Evolutionary conservation across 2,329 filamentous ascomycete genomes (phyloP).

Genomic region (Didymella keratinophila): DNA sequence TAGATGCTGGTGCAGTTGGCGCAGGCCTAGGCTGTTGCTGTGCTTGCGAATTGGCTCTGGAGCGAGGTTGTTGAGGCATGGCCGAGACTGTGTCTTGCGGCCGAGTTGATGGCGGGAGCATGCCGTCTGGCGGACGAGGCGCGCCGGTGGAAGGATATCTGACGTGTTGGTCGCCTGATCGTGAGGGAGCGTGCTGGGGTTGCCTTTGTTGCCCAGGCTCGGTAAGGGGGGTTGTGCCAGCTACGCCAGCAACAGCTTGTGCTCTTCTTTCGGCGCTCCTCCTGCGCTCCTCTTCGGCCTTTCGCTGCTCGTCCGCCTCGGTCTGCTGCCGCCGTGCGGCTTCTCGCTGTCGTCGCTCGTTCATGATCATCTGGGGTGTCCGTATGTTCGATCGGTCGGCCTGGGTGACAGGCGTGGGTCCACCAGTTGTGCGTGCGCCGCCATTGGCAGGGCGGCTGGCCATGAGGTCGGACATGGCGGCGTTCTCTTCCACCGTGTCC

Average conservation of each 20-base stretch:
- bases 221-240: conserved; percentile 48
- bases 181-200: conserved; percentile 36
- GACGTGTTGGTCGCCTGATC: conserved; percentile 41
- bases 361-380: conserved; percentile 91
- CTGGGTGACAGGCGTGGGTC: conserved; percentile 62
- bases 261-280: conserved; percentile 68
- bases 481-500: conserved; percentile 86
- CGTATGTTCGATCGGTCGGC: conserved; percentile 68
- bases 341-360: conserved; percentile 80
- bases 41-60: conserved; percentile 45
- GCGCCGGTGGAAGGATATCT: conserved; percentile 37
- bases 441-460: conserved; percentile 67
- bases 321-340: conserved; percentile 73
- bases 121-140: conserved; percentile 42
- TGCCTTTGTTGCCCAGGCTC: conserved; percentile 41
- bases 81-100: conserved; percentile 37
- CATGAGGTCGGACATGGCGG: conserved; percentile 87
- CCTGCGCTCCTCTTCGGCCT: conserved; percentile 60
- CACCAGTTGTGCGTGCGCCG: conserved; percentile 61
- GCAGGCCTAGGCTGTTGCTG: conserved; percentile 49
- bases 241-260: conserved; percentile 62
- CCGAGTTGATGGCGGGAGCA: conserved; percentile 33
- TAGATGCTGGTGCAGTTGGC: conserved; percentile 26
- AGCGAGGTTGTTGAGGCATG: conserved; percentile 42
- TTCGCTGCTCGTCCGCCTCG: conserved; percentile 61